Evolutionary conservation across 2,329 filamentous ascomycete genomes (phyloP).

Genomic region (Ambrosiella cleistominuta): DNA sequence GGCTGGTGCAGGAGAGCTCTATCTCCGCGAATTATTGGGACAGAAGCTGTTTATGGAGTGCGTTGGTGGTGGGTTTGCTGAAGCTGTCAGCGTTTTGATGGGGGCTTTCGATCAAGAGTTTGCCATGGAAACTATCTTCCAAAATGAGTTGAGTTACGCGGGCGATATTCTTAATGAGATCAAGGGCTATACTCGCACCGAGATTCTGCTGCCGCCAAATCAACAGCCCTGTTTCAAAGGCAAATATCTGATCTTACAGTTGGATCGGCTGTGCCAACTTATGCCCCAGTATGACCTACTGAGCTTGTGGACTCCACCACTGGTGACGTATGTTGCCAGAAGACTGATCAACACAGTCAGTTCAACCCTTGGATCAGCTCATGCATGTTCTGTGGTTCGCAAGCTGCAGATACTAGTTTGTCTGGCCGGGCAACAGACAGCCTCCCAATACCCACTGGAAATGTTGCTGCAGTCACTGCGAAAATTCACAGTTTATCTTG

Average conservation of each 20-base stretch:
- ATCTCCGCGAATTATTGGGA: constrained; percentile 39
- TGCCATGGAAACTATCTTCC: constrained; percentile 49
- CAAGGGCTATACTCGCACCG: constrained; percentile 47
- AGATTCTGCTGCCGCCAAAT: constrained; percentile 47
- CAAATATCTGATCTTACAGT: constrained; percentile 56
- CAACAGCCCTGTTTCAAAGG: constrained; percentile 79
- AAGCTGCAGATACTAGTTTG: constrained; percentile 70
- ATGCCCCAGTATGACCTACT: constrained; percentile 43
- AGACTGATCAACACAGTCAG: constrained; percentile 67
- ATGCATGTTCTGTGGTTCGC: constrained; percentile 71
- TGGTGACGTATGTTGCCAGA: constrained; percentile 58
- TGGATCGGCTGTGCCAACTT: constrained; percentile 60
- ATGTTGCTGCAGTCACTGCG: constrained; percentile 73
- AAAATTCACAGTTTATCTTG: constrained; percentile 60
- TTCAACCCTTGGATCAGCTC: constrained; percentile 65
- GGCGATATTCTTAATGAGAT: constrained; percentile 51
- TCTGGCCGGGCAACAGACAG: constrained; percentile 55
- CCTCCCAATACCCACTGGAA: constrained; percentile 67
- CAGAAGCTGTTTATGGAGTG: constrained; percentile 43
- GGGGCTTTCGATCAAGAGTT: constrained; percentile 63
- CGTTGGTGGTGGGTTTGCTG: constrained; percentile 53
- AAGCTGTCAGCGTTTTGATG: constrained; percentile 61
- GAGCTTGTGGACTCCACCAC: constrained; percentile 56
- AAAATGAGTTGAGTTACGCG: constrained; percentile 42
- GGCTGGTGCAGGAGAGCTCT: constrained; percentile 10